phyloP scores from a whole-genome alignment of 139 green algal species.

The Tetraselmis striata region DNA sequence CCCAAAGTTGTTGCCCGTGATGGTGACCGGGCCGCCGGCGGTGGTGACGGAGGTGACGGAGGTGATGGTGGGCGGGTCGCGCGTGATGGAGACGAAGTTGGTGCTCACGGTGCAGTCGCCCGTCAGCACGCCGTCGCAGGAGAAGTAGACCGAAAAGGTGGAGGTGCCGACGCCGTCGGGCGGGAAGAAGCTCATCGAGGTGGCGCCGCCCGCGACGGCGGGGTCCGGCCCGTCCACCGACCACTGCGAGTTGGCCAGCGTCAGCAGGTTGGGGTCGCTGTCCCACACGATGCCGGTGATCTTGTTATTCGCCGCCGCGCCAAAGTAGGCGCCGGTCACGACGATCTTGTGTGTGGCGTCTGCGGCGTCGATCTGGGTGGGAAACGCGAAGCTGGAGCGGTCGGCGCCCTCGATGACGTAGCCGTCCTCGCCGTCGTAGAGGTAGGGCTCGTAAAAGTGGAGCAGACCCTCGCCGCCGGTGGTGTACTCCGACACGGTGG shows the following conservation, averaged over 20 bases:
- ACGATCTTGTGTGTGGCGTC: background rate
- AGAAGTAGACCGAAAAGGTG: background rate
- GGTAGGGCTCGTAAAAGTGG: background rate
- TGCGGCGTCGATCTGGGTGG: background rate
- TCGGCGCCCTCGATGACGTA: too few relatives aligned
- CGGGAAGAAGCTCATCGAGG: background rate
- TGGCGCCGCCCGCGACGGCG: background rate
- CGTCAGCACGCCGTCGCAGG: background rate
- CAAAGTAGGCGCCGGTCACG: background rate
- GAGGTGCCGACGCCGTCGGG: background rate
- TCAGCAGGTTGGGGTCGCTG: background rate
- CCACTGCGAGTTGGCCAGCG: background rate
- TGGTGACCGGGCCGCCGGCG: conserved; percentile 6
- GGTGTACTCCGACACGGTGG: background rate
- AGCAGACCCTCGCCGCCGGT: background rate
- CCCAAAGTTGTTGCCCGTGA: conserved; percentile 13
- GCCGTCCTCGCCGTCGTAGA: background rate
- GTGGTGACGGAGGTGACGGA: conserved; percentile 6
- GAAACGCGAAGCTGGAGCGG: background rate
- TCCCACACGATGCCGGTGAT: background rate
- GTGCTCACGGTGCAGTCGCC: background rate
- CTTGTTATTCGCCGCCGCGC: background rate
- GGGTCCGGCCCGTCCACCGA: background rate
- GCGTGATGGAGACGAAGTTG: background rate
- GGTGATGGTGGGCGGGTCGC: conserved; percentile 1